Percentiles rank a stretch among this genome's conserved stretches.
phyloP scores from a whole-genome alignment of 2,329 filamentous ascomycete species.

The Periconia sp. region DNA sequence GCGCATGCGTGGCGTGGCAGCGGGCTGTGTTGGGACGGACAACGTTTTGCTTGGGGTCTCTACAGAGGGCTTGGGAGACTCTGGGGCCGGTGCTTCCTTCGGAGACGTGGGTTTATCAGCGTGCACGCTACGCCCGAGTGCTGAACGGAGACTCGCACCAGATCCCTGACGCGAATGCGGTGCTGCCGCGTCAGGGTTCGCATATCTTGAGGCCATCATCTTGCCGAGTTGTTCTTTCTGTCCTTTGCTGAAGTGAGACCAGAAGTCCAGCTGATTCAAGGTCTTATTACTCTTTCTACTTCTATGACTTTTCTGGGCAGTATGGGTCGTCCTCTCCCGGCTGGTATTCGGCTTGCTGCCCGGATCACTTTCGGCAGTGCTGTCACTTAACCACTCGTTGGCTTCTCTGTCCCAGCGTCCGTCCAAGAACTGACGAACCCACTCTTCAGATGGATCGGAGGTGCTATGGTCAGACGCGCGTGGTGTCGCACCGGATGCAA shows the following conservation, averaged over 20 bases:
- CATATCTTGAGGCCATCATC: slow-evolving; percentile 50
- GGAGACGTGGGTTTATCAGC: slow-evolving; percentile 29
- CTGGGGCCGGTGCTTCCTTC: slow-evolving; percentile 19
- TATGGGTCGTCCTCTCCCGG: slow-evolving; percentile 9
- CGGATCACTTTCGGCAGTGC: slow-evolving; percentile 68
- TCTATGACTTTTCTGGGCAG: slow-evolving; percentile 47
- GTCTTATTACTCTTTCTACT: slow-evolving; percentile 53
- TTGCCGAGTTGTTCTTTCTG: slow-evolving; percentile 47
- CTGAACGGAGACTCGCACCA: slow-evolving; percentile 23
- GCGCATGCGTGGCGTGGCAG: slow-evolving; percentile 44
- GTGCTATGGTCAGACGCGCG: slow-evolving; percentile 27
- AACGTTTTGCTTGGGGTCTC: slow-evolving; percentile 24
- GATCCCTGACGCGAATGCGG: slow-evolving; percentile 42
- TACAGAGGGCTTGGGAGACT: slow-evolving; percentile 24
- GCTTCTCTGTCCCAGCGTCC: slow-evolving; percentile 71
- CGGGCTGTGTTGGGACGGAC: slow-evolving; percentile 22
- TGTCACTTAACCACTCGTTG: slow-evolving; percentile 83
- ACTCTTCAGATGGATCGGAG: slow-evolving; percentile 72
- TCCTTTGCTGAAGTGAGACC: slow-evolving; percentile 49
- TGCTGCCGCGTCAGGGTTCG: slow-evolving; percentile 37
- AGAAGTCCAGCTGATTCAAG: slow-evolving; percentile 58
- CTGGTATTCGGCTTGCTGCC: slow-evolving; percentile 22
- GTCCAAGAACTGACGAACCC: slow-evolving; percentile 85
- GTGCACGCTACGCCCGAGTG: slow-evolving; percentile 21
- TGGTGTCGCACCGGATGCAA: slow-evolving; percentile 29